A percentile compares a stretch with the other conserved stretches of the same genome.
phyloP scores from a whole-genome alignment of 768 basidiomycete genomes.

The Pisolithus microcarpus region DNA sequence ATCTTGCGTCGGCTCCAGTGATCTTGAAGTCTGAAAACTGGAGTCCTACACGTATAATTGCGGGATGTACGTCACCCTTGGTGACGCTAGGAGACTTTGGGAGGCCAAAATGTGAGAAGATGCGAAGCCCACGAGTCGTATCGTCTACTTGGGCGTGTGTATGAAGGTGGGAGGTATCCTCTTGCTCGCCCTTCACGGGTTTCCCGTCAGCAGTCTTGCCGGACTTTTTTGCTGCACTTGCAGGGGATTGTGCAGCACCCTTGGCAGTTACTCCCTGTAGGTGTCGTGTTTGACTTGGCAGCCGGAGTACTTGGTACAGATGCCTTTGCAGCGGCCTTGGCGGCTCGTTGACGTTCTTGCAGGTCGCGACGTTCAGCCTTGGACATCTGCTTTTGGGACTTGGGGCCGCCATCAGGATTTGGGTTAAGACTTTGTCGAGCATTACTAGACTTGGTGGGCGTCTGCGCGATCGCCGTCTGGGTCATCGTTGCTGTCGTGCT shows the following conservation, averaged over 20 bases:
- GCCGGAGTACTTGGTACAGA: slow-evolving; percentile 14
- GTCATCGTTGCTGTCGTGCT: slow-evolving; percentile 18
- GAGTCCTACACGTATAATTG: slow-evolving; percentile 77
- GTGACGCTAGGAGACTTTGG: slow-evolving; percentile 47
- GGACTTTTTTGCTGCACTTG: slow-evolving; percentile 14
- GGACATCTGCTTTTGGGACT: slow-evolving; percentile 66
- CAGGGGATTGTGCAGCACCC: slow-evolving; percentile 8
- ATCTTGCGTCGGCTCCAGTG: slow-evolving; percentile 90
- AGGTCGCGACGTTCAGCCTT: slow-evolving; percentile 76
- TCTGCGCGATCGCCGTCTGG: neutral
- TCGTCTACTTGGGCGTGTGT: slow-evolving; percentile 29
- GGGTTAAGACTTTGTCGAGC: slow-evolving; percentile 1
- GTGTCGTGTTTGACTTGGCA: slow-evolving; percentile 23
- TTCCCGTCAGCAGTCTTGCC: slow-evolving; percentile 17
- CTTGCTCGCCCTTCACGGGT: slow-evolving; percentile 18
- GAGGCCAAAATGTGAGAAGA: slow-evolving; percentile 81
- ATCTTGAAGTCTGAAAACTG: slow-evolving; percentile 91
- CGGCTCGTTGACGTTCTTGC: slow-evolving; percentile 74
- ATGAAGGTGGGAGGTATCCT: slow-evolving; percentile 13
- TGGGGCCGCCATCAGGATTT: slow-evolving; percentile 14
- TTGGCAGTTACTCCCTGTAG: slow-evolving; percentile 16
- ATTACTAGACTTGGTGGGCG: slow-evolving; percentile 6
- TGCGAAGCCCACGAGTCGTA: slow-evolving; percentile 56
- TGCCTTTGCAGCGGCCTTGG: slow-evolving; percentile 51
- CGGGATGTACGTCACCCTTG: slow-evolving; percentile 89